Base-by-base conservation (phyloP, 2,329 filamentous ascomycete genomes). In the Penicillium occitanis region DNA sequence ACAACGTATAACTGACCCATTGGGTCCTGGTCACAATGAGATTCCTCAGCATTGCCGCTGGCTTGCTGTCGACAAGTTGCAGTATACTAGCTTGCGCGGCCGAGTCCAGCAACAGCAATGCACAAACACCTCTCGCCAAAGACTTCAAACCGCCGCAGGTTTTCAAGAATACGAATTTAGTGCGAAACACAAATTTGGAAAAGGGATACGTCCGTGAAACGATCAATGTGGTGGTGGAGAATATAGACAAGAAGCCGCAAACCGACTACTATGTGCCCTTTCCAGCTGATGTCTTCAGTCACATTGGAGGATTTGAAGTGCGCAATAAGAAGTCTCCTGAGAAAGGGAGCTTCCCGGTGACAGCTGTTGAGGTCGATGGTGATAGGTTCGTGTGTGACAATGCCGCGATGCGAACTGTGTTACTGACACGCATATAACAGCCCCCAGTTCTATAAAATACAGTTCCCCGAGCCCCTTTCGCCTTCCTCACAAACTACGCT, bases 181-280 rank as follows among this genome's bases (percentile, higher is more conserved):
- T 98, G 61, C 91, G 95, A 73, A 89, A 91, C 70, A 90, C 96
- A 75, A 97, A 96, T 71, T 81, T 97, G 66, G 94, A 98, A 80
- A 98, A 97, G 84, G 91, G 88, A 71, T 98, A 95, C 74, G 88
- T 89, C 64, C 90, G 93, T 76, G 94, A 98, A 80, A 90, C 89
- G 14, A 88, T 97, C 84, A 97, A 98, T 80, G 90, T 97, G n/a
- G 85, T 96, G 61, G 88, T 99, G 69, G 91, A 97, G 83, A 99
- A 99, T 78, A 84, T 91, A 71, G 91, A 90, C 74, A 85, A 86
- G 68, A 83, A 89, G 70, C 86, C 93, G 19, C 93, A 98, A 76
- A 87, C 88, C 77, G 90, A 96, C 79, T 99, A 99, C 85, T 98
- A 90, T 79, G 74, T 99, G 63, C 91, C 93, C 3, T 96, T 99